Base-by-base conservation (phyloP, 1,139 yeast species). In the Entelexis paramagnoliae region DNA sequence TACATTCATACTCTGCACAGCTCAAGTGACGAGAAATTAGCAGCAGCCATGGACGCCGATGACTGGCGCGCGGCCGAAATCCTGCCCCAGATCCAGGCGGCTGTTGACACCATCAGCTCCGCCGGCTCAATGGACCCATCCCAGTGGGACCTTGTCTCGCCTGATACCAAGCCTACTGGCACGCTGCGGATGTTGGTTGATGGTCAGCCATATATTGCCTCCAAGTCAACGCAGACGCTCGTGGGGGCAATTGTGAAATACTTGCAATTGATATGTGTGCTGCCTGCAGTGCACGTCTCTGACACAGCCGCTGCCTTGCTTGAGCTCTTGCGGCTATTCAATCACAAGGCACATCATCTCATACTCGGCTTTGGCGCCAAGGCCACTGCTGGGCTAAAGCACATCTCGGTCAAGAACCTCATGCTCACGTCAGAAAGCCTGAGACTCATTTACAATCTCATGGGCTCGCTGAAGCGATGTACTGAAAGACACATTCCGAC, bases 331-430 rank as follows among this genome's bases (percentile, higher is more conserved):
- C 73, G 76, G 55, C 64, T 75, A 19, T 68, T 78, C 64, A 81
- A 82, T 60, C 68, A 78, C 11, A 77, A 79, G 54, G 70, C 79
- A 4, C 75, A 77, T 5, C 80, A 79, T 59, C 76, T 86, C 4
- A 81, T 84, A 45, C 68, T 84, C 41, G 83, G 82, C 45, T 89
- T 91, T 1, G 87, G 86, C 34, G 93, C 93, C 0, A 82, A 86
- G 1, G 69, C 80, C 56, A 78, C 87, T 0, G 57, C 57, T 1
- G 88, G 87, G 0, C 69, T 84, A 51, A 80, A 78, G 59, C 88
- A 83, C 61, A 83, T 84, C 47, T 81, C 87, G 5, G 83, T 89
- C 2, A 81, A 80, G 59, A 87, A 83, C 63, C 66, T 84, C 53
- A 83, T 89, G 0, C 70, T 83, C 38, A 78, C 86, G 40, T 78